Conservation (phyloP, 108 stramenopile genomes). For the Craspedostauros australis region DNA sequence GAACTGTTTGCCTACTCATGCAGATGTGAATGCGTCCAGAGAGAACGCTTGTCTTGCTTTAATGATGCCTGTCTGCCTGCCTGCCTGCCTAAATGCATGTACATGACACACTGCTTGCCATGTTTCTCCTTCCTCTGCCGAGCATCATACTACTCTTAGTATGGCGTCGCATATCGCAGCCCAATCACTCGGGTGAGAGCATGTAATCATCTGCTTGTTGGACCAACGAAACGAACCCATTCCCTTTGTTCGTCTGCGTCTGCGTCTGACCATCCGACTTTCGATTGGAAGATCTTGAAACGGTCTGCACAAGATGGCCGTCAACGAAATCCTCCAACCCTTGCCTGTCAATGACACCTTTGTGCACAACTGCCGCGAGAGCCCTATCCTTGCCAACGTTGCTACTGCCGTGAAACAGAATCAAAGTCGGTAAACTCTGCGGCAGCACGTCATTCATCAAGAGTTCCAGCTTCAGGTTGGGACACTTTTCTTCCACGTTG, state of each 20-base stretch:
- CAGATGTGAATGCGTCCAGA: too few species aligned
- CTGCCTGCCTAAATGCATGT: too few species aligned
- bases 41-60: too few species aligned
- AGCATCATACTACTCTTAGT: too few species aligned
- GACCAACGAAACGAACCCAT: not conserved
- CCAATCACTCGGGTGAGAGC: constrained; percentile 8
- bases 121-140: too few species aligned
- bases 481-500: constrained; percentile 46
- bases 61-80: too few species aligned
- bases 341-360: constrained; percentile 36
- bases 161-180: too few species aligned
- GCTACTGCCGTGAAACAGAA: constrained; percentile 32
- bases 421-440: constrained; percentile 45
- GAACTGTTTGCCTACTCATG: too few species aligned
- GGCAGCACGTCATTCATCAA: constrained; percentile 49
- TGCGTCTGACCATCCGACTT: not conserved
- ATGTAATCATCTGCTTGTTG: constrained; percentile 8
- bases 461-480: constrained; percentile 54
- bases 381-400: constrained; percentile 14
- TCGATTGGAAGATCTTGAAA: constrained; percentile 1
- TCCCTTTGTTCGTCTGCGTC: not conserved
- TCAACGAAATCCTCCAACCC: constrained; percentile 43
- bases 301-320: constrained; percentile 21
- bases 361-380: constrained; percentile 31
- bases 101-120: too few species aligned